Conservation (phyloP, 345 rosid species). For the Eucalyptus erythrocorys region DNA sequence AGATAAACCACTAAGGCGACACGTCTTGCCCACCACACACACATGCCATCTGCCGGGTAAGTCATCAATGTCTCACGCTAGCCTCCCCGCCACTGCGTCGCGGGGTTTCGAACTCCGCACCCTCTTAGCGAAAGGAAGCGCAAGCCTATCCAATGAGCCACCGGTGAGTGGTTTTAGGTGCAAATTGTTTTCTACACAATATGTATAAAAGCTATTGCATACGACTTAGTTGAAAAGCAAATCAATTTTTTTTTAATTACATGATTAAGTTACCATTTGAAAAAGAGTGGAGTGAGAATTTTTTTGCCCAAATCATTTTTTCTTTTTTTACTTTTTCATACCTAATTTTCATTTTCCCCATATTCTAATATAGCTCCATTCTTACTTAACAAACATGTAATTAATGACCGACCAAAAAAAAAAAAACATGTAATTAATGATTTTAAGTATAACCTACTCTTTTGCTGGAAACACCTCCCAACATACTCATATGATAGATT, state of each 20-base stretch:
- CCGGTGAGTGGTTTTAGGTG: too few species aligned
- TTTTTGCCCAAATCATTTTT: not conserved
- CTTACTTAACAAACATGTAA: not conserved
- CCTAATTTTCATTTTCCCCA: not conserved
- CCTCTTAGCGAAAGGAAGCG: too few species aligned
- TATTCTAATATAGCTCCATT: not conserved
- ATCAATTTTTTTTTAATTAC: accelerated
- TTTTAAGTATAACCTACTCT: not conserved
- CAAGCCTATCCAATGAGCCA: too few species aligned
- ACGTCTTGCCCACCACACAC: too few species aligned
- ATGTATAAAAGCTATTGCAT: accelerated
- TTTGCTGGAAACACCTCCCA: accelerated
- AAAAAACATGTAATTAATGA: not conserved
- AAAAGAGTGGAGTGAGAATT: not conserved
- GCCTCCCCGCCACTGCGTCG: too few species aligned
- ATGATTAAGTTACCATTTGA: accelerated
- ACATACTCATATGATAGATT: not conserved
- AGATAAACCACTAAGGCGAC: too few species aligned
- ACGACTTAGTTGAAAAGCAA: accelerated
- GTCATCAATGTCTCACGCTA: too few species aligned
- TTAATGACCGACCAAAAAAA: too few species aligned
- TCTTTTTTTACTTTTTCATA: not conserved
- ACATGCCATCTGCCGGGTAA: too few species aligned
- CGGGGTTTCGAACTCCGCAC: too few species aligned
- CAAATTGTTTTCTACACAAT: not conserved